Evolutionary conservation across 306 rosid species (phyloP), one percentile per base, ranked within the genome.

Genomic region (Cyclanthera cordifolia): DNA sequence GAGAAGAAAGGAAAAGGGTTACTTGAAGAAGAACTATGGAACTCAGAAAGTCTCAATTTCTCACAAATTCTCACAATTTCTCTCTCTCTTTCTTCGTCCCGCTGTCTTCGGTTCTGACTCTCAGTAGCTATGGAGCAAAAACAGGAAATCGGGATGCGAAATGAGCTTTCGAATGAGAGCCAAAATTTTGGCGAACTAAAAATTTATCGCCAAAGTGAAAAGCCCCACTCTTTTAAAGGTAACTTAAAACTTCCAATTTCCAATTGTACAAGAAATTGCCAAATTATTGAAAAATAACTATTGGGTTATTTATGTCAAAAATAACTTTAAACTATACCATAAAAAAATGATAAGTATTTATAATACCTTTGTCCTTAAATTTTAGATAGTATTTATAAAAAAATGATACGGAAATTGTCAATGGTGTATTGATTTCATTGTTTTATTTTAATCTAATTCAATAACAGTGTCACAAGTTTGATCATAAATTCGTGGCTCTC

Each of bases 111-210:
- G 67, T 68, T 80, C 41, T 34, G 41, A 5, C 8, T 58, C 71
- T 58, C 71, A 67, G 58, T 61, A 64, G 56, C 69, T 76, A 83
- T 78, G 79, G 86, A 80, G 83, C 84, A 76, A 71, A 56, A 15
- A 57, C 71, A 30, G 71, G 63, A 28, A 37, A 6, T 11, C 11
- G 43, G 43, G 43, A 37, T 37, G 43, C 43, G 43, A 37, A 37
- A 37, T 37, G 43, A 47, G 48, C 48, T 69, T 19, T 78, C 63
- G 59, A 78, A 74, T 76, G 80, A 54, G 24, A n/a, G 50, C 34
- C 34, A 5, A 73, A 55, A 28, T 59, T 34, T 74, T 77, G 78
- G 72, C 85, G 77, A 58, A 58, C 25, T 74, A 78, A 73, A 73
- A 63, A 74, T 75, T n/a, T n/a, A 58, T 59, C n/a, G 19, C 50